Evolutionary conservation across 306 rosid genomes (phyloP), one percentile per base, ranked within the genome.

Genomic region (Betula pendula): DNA sequence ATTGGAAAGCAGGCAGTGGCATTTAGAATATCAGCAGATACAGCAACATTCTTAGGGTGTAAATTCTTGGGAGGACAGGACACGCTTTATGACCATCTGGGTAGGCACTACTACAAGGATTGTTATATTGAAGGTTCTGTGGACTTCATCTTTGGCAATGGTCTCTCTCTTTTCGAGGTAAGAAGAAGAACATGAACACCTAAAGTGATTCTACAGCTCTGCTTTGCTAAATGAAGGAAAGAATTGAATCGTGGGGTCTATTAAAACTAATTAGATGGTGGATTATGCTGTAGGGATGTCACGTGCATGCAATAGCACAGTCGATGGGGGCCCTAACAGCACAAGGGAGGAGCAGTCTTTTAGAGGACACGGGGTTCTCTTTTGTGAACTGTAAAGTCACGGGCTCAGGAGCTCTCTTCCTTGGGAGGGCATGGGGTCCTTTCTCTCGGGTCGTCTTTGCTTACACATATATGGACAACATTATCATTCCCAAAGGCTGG

Each of bases 391-490:
- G 99, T 84, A 92, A 86, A 85, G 98, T 96, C 85, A 96, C 99
- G 84, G 99, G 97, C 0, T 92, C 98, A 7, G 99, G 99, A 50
- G 99, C 98, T 42, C 86, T 96, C 13, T 96, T 91, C 85, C 90
- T 96, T 27, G 99, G 99, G 40, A 87, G 99, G 84, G 99, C 99
- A 35, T 96, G 99, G 99, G 97, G 98, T 65, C 98, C 97, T 45
- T 96, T 92, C 80, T 96, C 99, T 10, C 83, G 98, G 48, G 99
- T 96, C 11, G 84, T 96, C 79, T 96, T 96, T 43, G 94, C 99
- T 31, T 88, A 87, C 48, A 96, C 99, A 0, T 87, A 92, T 47
- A 96, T 96, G 99, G 99, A 96, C 88, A 85, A 96, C 69, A 96
- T 96, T 77, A 96, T 96, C 89, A 84, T 87, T 84, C 99, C 98